Evolutionary conservation across 2,329 filamentous ascomycete genomes (phyloP).

Genomic region (Sclerotiophoma versabilis): DNA sequence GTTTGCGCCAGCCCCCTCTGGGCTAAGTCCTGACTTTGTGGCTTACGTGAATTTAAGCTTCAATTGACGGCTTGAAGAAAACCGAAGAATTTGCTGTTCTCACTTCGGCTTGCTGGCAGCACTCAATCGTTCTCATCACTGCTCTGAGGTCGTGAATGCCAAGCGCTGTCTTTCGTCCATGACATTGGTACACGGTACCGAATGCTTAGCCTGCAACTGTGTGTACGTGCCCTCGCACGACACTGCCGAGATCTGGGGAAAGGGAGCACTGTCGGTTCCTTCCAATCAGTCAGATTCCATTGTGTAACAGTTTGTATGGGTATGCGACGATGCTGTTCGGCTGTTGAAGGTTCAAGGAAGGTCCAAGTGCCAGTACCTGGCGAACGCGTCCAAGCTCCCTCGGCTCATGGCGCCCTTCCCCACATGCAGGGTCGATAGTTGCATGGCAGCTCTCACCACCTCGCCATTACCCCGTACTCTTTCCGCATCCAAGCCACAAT

Average conservation of each 20-base stretch:
- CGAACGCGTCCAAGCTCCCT: slow-evolving; percentile 17
- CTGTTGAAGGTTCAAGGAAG: slow-evolving; percentile 14
- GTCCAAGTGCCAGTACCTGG: background rate
- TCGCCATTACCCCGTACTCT: slow-evolving; percentile 15
- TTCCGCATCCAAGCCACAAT: slow-evolving; percentile 9
- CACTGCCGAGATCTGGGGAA: slow-evolving; percentile 20
- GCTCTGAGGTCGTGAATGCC: slow-evolving; percentile 5
- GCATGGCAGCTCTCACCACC: slow-evolving; percentile 11
- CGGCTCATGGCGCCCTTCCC: slow-evolving; percentile 16
- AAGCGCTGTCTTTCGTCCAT: slow-evolving; percentile 12
- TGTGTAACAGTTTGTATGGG: slow-evolving; percentile 17
- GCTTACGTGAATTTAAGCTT: slow-evolving; percentile 15
- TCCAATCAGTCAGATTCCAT: slow-evolving; percentile 19
- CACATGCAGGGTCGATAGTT: slow-evolving; percentile 9
- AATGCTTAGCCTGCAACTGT: slow-evolving; percentile 16
- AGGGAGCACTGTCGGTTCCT: slow-evolving; percentile 8
- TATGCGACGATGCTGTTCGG: slow-evolving; percentile 12
- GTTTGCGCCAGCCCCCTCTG: slow-evolving; percentile 13
- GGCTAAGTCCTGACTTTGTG: slow-evolving; percentile 7
- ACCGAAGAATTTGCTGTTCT: background rate
- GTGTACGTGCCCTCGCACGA: slow-evolving; percentile 14
- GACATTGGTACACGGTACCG: slow-evolving; percentile 17
- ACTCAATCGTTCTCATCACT: background rate
- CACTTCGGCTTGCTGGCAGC: background rate
- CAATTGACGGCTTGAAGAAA: slow-evolving; percentile 10